Evolutionary conservation across 352 stramenopile genomes (phyloP).

Genomic region (Pythium insidiosum): DNA sequence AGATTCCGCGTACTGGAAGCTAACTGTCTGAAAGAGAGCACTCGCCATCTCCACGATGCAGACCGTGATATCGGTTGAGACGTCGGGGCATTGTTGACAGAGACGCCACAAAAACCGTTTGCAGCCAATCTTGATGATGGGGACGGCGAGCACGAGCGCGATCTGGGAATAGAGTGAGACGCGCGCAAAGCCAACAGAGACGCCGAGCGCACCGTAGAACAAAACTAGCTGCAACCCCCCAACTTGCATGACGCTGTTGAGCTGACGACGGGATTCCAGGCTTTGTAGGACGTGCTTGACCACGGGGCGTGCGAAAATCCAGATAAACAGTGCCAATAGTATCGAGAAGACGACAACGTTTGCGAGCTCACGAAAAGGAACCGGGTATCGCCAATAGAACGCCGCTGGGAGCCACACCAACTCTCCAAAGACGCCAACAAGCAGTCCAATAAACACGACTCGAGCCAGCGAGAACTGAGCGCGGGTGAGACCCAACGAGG

Average conservation of each 20-base stretch:
- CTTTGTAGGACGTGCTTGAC: too few species aligned
- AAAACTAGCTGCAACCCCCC: conserved; percentile 6
- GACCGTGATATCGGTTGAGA: background rate
- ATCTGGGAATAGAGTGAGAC: conserved; percentile 1
- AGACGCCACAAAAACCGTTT: background rate
- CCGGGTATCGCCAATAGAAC: conserved; percentile 11
- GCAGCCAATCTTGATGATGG: background rate
- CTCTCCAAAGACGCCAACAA: conserved; percentile 2
- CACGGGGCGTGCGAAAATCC: too few species aligned
- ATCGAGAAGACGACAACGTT: conserved; percentile 1
- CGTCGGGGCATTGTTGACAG: background rate
- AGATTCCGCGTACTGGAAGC: background rate
- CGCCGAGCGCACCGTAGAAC: conserved; percentile 9
- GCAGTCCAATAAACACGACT: background rate
- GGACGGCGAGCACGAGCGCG: conserved; percentile 2
- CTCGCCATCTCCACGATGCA: background rate
- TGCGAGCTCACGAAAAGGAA: conserved; percentile 12
- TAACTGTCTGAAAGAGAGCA: background rate
- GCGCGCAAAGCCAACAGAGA: conserved; percentile 7
- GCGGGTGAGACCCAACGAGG: conserved; percentile 6
- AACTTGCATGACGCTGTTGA: conserved; percentile 6
- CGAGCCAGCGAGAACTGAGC: conserved; percentile 2
- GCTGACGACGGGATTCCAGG: too few species aligned
- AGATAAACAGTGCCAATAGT: background rate
- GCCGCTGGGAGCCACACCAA: conserved; percentile 3